Conservation (phyloP, 805 yeast genomes). For the Kuraishia cidri region DNA sequence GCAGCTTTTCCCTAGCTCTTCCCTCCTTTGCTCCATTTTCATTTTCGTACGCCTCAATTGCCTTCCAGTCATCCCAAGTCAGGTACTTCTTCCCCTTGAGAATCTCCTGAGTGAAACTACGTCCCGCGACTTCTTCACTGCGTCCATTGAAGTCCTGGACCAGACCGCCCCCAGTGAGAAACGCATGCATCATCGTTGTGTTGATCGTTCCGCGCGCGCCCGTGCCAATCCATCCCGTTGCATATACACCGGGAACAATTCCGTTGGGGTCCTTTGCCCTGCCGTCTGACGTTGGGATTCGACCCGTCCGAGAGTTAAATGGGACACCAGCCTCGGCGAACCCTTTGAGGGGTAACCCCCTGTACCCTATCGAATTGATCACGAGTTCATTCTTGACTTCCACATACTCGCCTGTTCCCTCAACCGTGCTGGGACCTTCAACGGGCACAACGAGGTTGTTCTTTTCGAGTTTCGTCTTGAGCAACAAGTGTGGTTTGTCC, state of each 20-base stretch:
- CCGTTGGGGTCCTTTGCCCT: slow-evolving; percentile 21
- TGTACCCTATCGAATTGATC: slow-evolving; percentile 78
- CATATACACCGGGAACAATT: slow-evolving; percentile 46
- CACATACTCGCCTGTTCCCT: slow-evolving; percentile 23
- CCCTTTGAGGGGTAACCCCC: slow-evolving; percentile 56
- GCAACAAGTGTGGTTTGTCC: slow-evolving; percentile 24
- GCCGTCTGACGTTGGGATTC: slow-evolving; percentile 37
- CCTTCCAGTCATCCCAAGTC: slow-evolving; percentile 62
- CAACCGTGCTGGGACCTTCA: slow-evolving; percentile 21
- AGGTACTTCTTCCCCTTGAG: too few relatives aligned
- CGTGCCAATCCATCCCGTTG: slow-evolving; percentile 84
- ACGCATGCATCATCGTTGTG: slow-evolving; percentile 79
- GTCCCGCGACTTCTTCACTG: slow-evolving; percentile 3
- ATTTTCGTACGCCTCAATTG: slow-evolving; percentile 44
- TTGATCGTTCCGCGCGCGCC: slow-evolving; percentile 91
- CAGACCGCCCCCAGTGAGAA: slow-evolving; percentile 61
- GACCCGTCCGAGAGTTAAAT: slow-evolving; percentile 34
- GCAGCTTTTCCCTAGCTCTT: slow-evolving; percentile 52
- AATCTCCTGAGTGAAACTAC: too few relatives aligned
- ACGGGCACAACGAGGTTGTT: slow-evolving; percentile 34
- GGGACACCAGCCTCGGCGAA: slow-evolving; percentile 39
- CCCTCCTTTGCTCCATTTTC: slow-evolving; percentile 35
- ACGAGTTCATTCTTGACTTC: slow-evolving; percentile 50
- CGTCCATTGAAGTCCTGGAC: slow-evolving; percentile 34
- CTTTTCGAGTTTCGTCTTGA: slow-evolving; percentile 36